Conservation (phyloP, 2,329 filamentous ascomycete genomes). For the Aspergillus felis region DNA sequence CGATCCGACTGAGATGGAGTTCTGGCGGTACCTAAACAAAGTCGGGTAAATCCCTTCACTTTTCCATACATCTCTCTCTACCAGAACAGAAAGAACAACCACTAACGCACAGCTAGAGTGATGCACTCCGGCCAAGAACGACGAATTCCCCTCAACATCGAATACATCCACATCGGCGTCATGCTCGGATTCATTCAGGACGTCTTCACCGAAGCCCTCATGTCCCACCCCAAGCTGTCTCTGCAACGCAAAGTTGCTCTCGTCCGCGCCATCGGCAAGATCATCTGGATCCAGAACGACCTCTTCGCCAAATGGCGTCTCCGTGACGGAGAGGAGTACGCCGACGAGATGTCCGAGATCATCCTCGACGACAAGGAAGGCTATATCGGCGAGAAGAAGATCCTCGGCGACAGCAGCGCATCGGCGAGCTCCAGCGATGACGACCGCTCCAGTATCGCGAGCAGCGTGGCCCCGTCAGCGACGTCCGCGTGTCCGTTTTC, state of each 20-base stretch:
- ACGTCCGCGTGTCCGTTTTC: slow-evolving; percentile 29
- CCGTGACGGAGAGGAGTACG: slow-evolving; percentile 61
- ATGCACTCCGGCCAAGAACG: slow-evolving; percentile 78
- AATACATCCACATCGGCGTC: slow-evolving; percentile 73
- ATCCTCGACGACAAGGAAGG: slow-evolving; percentile 57
- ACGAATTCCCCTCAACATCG: slow-evolving; percentile 68
- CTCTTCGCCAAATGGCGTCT: slow-evolving; percentile 81
- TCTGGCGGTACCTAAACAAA: slow-evolving; percentile 81
- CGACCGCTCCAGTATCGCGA: slow-evolving; percentile 26
- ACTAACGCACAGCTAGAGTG: slow-evolving; percentile 45
- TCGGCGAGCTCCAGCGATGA: slow-evolving; percentile 28
- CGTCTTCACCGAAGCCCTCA: slow-evolving; percentile 70
- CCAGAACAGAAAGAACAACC: not conserved
- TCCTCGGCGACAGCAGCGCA: slow-evolving; percentile 36
- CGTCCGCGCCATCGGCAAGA: slow-evolving; percentile 71
- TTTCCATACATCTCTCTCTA: not conserved
- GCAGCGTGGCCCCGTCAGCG: slow-evolving; percentile 16
- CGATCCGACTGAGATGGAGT: slow-evolving; percentile 70
- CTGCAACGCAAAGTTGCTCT: slow-evolving; percentile 68
- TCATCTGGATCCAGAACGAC: slow-evolving; percentile 86
- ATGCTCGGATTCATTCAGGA: slow-evolving; percentile 74
- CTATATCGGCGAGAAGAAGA: slow-evolving; percentile 60
- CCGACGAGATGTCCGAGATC: slow-evolving; percentile 39
- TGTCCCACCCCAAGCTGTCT: slow-evolving; percentile 64
- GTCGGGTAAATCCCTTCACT: slow-evolving; percentile 57